These are phyloP conservation scores for Fusarium tuaranense DNA, from an alignment of 2,329 filamentous ascomycete genomes.

Conservation along the genomic window DNA sequence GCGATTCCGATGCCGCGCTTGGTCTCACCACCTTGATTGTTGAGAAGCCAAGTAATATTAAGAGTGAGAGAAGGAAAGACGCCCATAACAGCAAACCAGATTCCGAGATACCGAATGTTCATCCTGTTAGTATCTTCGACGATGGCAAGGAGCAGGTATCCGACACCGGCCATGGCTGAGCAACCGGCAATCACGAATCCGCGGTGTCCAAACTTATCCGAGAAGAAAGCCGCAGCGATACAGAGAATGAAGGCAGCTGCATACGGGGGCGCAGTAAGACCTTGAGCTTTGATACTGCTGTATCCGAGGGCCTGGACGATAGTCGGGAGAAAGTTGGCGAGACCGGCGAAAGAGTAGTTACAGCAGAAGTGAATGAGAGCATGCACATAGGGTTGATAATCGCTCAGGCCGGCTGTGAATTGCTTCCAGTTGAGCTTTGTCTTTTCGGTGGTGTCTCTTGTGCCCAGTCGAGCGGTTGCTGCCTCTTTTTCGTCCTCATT, in stretches of 20 bases:
- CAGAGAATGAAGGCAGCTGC: constrained; percentile 15
- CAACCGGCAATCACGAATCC: constrained; percentile 8
- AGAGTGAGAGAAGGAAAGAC: constrained; percentile 16
- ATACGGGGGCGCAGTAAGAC: constrained; percentile 22
- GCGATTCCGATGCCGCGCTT: constrained; percentile 27
- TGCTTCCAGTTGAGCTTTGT: constrained; percentile 25
- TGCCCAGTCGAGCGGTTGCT: constrained; percentile 3
- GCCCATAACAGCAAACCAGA: constrained; percentile 25
- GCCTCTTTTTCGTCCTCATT: constrained; percentile 10
- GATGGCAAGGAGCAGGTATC: constrained; percentile 1
- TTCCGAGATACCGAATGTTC: constrained; percentile 8
- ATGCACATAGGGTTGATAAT: constrained; percentile 35
- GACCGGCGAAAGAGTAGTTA: constrained; percentile 33
- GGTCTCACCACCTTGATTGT: constrained; percentile 30
- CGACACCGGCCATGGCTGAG: not conserved
- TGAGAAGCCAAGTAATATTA: constrained; percentile 30
- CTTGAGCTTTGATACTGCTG: constrained; percentile 15
- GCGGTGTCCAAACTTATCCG: constrained; percentile 20
- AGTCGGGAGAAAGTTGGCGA: constrained; percentile 33
- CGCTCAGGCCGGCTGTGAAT: constrained; percentile 5
- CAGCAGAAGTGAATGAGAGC: constrained; percentile 36
- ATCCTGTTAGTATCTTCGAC: constrained; percentile 14
- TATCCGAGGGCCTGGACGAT: constrained; percentile 25
- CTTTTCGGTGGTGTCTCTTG: constrained; percentile 1
- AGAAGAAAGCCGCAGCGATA: constrained; percentile 22